These are phyloP conservation scores for Infundibulicybe gibba DNA, from an alignment of 768 basidiomycete genomes.

Conservation along the genomic window DNA sequence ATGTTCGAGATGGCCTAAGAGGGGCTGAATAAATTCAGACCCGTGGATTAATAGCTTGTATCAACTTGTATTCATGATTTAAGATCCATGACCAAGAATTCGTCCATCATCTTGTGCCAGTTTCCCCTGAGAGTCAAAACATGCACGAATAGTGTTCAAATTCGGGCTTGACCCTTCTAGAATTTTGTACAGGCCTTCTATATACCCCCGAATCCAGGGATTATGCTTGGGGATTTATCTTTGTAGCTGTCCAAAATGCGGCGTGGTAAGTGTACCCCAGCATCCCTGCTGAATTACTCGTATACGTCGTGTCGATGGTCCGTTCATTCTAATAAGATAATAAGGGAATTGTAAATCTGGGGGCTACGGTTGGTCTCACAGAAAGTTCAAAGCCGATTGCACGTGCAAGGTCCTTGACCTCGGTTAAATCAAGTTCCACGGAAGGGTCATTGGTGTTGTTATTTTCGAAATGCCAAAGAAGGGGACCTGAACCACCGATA, in stretches of 20 bases:
- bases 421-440: constrained; percentile 86
- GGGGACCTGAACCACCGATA: constrained; percentile 52
- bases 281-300: constrained; percentile 78
- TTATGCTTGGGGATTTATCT: constrained; percentile 11
- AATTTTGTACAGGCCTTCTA: too few relatives aligned
- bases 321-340: constrained; percentile 61
- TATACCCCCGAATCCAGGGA: too few relatives aligned
- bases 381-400: constrained; percentile 79
- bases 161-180: too few relatives aligned
- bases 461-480: constrained; percentile 98
- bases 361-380: constrained; percentile 37
- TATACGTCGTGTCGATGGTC: constrained; percentile 81
- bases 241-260: constrained; percentile 78
- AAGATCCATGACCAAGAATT: too few relatives aligned
- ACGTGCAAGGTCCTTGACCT: constrained; percentile 72
- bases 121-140: too few relatives aligned
- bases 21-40: too few relatives aligned
- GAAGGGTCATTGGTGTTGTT: constrained; percentile 76
- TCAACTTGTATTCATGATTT: too few relatives aligned
- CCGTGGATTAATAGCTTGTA: too few relatives aligned
- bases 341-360: not conserved
- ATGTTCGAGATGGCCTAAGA: not conserved
- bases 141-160: too few relatives aligned
- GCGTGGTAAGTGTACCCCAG: constrained; percentile 82
- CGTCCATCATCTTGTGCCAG: too few relatives aligned